Evolutionary conservation across 768 basidiomycete genomes (phyloP).

Genomic region (Kwoniella pini): DNA sequence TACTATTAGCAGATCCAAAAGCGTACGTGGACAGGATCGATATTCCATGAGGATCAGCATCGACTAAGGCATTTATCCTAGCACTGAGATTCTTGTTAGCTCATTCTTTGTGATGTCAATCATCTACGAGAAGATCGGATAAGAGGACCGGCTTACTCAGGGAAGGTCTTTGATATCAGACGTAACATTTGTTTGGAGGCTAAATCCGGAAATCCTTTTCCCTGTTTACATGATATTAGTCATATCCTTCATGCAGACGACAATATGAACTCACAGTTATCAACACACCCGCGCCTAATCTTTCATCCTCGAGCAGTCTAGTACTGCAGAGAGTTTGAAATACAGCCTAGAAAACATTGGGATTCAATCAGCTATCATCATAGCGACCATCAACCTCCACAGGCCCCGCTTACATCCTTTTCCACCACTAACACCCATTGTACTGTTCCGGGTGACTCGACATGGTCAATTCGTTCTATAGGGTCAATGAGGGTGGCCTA

Average conservation of each 20-base stretch:
- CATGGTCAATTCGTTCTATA: slow-evolving; percentile 67
- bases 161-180: slow-evolving; percentile 68
- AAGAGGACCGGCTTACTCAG: slow-evolving; percentile 57
- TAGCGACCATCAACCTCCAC: too few relatives aligned
- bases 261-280: slow-evolving; percentile 64
- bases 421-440: slow-evolving; percentile 85
- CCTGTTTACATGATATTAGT: slow-evolving; percentile 59
- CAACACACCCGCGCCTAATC: slow-evolving; percentile 69
- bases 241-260: neutral
- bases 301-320: slow-evolving; percentile 59
- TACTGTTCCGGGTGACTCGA: slow-evolving; percentile 63
- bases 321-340: slow-evolving; percentile 79
- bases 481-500: slow-evolving; percentile 76
- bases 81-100: slow-evolving; percentile 59
- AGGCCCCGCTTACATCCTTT: slow-evolving; percentile 70
- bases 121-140: too few relatives aligned
- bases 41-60: slow-evolving; percentile 87
- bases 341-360: too few relatives aligned
- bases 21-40: slow-evolving; percentile 89
- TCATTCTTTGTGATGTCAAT: neutral
- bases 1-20: slow-evolving; percentile 70
- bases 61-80: slow-evolving; percentile 77
- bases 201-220: slow-evolving; percentile 95
- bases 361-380: too few relatives aligned
- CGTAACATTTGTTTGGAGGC: slow-evolving; percentile 83